Conservation (phyloP, 495 filamentous ascomycete genomes). For the Neurospora sublineolata region DNA sequence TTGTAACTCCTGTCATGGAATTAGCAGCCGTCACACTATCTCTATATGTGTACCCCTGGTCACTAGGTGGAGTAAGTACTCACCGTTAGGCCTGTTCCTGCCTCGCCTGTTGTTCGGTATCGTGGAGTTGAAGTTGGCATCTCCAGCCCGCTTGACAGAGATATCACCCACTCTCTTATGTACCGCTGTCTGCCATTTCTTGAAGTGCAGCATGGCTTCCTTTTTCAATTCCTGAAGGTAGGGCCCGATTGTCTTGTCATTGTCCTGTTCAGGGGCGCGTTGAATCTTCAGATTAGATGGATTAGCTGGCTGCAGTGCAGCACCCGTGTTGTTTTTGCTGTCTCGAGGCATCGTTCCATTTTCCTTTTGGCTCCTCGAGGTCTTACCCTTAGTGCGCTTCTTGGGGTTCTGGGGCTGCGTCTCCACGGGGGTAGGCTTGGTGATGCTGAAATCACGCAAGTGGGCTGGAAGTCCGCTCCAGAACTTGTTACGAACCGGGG, state of each 20-base stretch:
- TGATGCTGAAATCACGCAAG: slow-evolving; percentile 21
- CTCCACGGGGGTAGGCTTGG: slow-evolving; percentile 15
- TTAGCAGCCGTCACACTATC: slow-evolving; percentile 1
- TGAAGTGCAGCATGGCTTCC: slow-evolving; percentile 30
- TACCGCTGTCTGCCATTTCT: slow-evolving; percentile 32
- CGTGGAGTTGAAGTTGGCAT: slow-evolving; percentile 5
- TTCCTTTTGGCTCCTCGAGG: slow-evolving; percentile 9
- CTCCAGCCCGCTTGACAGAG: slow-evolving; percentile 17
- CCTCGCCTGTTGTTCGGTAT: slow-evolving; percentile 3
- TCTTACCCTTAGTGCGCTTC: neutral
- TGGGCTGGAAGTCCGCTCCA: slow-evolving; percentile 21
- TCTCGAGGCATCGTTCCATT: slow-evolving; percentile 14
- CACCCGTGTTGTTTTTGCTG: neutral
- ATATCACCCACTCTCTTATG: slow-evolving; percentile 32
- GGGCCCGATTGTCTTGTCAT: slow-evolving; percentile 11
- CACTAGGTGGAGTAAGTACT: neutral
- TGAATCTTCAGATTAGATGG: neutral
- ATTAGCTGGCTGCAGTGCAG: neutral
- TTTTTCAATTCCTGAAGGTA: slow-evolving; percentile 33
- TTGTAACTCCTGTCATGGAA: slow-evolving; percentile 16
- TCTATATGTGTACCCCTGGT: neutral
- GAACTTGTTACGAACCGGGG: slow-evolving; percentile 12
- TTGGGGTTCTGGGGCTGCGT: slow-evolving; percentile 2
- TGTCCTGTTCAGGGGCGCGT: slow-evolving; percentile 7
- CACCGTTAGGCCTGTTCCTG: slow-evolving; percentile 7